These are phyloP conservation scores for Aristolochia contorta DNA, from an alignment of 164 flowering plant genomes.

Conservation along the genomic window DNA sequence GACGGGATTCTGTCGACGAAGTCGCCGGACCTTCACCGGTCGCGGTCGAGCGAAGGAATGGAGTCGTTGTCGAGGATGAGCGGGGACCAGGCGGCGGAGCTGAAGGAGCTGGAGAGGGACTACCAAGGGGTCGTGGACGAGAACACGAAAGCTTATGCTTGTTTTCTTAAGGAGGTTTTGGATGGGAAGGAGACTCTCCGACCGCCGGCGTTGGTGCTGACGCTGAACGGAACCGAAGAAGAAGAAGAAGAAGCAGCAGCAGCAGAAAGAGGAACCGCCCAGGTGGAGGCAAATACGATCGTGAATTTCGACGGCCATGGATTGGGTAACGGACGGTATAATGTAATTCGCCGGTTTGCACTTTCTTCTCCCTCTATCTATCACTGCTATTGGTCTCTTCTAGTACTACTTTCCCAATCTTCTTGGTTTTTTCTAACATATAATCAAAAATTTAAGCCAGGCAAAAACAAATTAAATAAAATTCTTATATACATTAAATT, in stretches of 20 bases:
- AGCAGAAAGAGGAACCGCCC: background rate
- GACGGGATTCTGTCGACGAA: slow-evolving; percentile 24
- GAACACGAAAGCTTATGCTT: slow-evolving; percentile 36
- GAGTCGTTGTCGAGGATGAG: slow-evolving; percentile 46
- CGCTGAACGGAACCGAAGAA: slow-evolving; percentile 8
- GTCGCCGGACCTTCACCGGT: background rate
- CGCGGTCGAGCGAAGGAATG: slow-evolving; percentile 10
- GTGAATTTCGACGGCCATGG: slow-evolving; percentile 11
- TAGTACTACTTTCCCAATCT: no score
- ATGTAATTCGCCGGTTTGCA: slow-evolving; percentile 32
- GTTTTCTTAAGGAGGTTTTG: slow-evolving; percentile 41
- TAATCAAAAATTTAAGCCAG: no score
- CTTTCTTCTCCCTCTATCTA: background rate
- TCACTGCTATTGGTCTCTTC: background rate
- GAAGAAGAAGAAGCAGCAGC: no score
- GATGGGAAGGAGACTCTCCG: slow-evolving; percentile 13
- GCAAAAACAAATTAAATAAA: no score
- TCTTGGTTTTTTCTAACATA: no score
- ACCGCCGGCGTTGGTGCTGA: slow-evolving; percentile 29
- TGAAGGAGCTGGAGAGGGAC: slow-evolving; percentile 48
- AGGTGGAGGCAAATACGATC: slow-evolving; percentile 14
- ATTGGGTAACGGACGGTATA: slow-evolving; percentile 46
- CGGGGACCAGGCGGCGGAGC: slow-evolving; percentile 30
- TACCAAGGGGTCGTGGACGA: slow-evolving; percentile 51
- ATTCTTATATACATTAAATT: no score